Evolutionary conservation across 306 rosid species (phyloP).

Genomic region (Fagus sylvatica): DNA sequence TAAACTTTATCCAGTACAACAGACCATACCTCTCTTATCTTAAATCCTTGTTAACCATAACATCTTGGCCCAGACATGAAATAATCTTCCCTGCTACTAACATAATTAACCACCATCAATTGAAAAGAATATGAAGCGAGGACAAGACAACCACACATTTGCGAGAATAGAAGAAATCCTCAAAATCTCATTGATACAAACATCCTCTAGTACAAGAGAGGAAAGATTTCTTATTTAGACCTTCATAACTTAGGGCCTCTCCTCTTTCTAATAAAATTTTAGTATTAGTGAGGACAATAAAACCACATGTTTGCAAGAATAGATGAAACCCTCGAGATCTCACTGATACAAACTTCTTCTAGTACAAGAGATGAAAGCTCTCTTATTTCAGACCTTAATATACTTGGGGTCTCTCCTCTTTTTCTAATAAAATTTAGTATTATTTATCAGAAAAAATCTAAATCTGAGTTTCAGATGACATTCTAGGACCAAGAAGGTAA

Average conservation of each 20-base stretch:
- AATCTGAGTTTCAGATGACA: not conserved
- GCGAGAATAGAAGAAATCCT: not conserved
- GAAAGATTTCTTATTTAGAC: not conserved
- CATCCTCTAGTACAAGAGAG: not conserved
- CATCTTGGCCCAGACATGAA: not conserved
- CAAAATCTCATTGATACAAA: not conserved
- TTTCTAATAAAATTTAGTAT: no score
- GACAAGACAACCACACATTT: not conserved
- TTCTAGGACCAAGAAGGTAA: not conserved
- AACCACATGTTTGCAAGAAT: not conserved
- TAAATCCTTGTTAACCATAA: not conserved
- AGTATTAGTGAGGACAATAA: not conserved
- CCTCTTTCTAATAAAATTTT: no score
- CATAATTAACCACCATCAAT: not conserved
- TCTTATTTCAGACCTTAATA: not conserved
- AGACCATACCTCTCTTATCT: not conserved
- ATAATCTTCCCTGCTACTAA: not conserved
- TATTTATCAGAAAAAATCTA: no score
- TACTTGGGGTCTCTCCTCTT: no score
- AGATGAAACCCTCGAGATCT: not conserved
- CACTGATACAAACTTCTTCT: not conserved
- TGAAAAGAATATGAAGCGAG: not conserved
- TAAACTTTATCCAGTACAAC: not conserved
- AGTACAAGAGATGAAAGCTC: not conserved
- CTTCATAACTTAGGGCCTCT: no score